These are phyloP conservation scores for Tillandsia leiboldiana DNA, from an alignment of 176 grass and related monocot genomes.

Conservation along the genomic window DNA sequence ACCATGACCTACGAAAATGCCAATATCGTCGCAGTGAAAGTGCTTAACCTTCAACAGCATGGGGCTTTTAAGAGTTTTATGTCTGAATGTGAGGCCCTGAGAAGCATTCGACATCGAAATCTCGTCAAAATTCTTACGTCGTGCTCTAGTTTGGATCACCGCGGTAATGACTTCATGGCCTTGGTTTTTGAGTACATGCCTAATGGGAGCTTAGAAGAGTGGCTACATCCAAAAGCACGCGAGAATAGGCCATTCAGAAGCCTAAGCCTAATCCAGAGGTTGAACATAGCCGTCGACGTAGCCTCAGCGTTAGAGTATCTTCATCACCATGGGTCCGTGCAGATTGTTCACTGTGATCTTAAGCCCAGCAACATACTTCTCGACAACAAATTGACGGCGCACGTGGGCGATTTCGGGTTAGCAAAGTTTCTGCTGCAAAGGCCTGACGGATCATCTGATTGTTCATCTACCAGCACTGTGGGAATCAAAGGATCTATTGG, in stretches of 20 bases:
- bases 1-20: conserved; percentile 11
- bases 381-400: conserved; percentile 22
- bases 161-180: conserved; percentile 41
- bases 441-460: neutral
- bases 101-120: conserved; percentile 42
- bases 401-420: conserved; percentile 25
- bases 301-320: conserved; percentile 46
- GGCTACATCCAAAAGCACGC: conserved; percentile 26
- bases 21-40: conserved; percentile 35
- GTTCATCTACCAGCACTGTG: neutral
- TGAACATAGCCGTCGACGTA: conserved; percentile 28
- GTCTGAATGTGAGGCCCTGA: conserved; percentile 44
- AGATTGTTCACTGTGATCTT: conserved; percentile 25
- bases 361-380: conserved; percentile 31
- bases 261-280: conserved; percentile 28
- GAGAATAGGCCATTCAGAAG: neutral
- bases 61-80: conserved; percentile 39
- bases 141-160: conserved; percentile 38
- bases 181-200: conserved; percentile 45
- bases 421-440: conserved; percentile 17
- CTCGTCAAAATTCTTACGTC: conserved; percentile 40
- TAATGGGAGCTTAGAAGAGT: conserved; percentile 39
- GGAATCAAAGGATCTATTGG: conserved; percentile 34
- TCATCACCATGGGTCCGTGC: conserved; percentile 20
- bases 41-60: conserved; percentile 36